These are phyloP conservation scores for Yamadazyma kanchanaburiensis DNA, from an alignment of 1,139 yeast genomes.

Conservation along the genomic window DNA sequence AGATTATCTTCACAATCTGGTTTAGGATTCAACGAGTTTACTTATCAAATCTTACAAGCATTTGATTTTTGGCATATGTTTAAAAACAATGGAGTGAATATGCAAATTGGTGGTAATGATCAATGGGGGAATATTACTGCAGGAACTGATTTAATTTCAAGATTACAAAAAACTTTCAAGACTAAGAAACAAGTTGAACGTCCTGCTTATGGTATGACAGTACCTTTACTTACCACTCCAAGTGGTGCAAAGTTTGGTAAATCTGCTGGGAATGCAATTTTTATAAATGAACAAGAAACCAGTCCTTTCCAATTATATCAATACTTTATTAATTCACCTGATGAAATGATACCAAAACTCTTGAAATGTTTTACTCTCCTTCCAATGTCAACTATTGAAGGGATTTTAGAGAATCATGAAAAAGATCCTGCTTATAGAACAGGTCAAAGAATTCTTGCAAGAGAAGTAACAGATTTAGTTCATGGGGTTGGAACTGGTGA, in stretches of 20 bases:
- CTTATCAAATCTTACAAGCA: conserved; percentile 91
- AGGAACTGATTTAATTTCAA: conserved; percentile 81
- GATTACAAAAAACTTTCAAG: conserved; percentile 38
- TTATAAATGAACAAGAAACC: conserved; percentile 70
- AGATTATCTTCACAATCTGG: conserved; percentile 70
- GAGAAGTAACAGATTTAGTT: conserved; percentile 80
- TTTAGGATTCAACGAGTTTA: conserved; percentile 88
- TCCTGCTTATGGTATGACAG: conserved; percentile 74
- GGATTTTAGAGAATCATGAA: conserved; percentile 50
- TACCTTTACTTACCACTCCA: conserved; percentile 84
- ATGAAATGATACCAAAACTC: conserved; percentile 67
- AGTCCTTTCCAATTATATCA: conserved; percentile 84
- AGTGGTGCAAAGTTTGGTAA: conserved; percentile 95
- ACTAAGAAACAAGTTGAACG: conserved; percentile 11
- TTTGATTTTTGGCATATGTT: conserved; percentile 88
- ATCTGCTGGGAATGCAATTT: conserved; percentile 95
- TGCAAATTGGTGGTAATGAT: conserved; percentile 95
- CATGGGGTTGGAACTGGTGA: conserved; percentile 81
- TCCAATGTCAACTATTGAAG: conserved; percentile 57
- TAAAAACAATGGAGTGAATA: conserved; percentile 52
- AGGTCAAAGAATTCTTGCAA: conserved; percentile 77
- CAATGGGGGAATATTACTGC: conserved; percentile 99
- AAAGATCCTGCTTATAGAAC: conserved; percentile 58
- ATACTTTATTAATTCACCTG: conserved; percentile 77
- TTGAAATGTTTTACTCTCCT: conserved; percentile 77